Percentiles rank a stretch among this genome's conserved stretches.
phyloP scores from a whole-genome alignment of 495 filamentous ascomycete genomes.

The Xylaria palmicola region DNA sequence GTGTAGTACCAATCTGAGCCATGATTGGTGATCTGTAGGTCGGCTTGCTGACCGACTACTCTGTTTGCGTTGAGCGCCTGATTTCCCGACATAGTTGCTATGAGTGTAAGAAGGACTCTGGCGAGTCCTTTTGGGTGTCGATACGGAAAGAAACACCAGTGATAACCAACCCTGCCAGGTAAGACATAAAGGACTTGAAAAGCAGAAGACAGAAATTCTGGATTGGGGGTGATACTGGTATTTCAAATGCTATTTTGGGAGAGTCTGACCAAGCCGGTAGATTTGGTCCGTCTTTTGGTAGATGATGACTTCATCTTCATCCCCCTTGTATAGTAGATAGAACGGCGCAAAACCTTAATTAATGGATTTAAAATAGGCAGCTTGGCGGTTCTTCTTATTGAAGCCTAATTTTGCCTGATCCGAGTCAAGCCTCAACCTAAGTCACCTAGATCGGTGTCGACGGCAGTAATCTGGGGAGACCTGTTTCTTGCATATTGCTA shows the following conservation, averaged over 20 bases:
- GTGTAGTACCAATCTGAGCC: constrained; percentile 57
- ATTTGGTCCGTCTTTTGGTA: background rate
- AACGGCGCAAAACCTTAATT: constrained; percentile 7
- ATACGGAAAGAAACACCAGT: background rate
- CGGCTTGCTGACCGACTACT: constrained; percentile 33
- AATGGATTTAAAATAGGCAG: background rate
- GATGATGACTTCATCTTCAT: constrained; percentile 13
- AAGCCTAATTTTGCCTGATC: background rate
- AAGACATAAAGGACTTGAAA: background rate
- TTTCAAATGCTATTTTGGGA: background rate
- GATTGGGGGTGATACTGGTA: background rate
- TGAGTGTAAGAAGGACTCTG: background rate
- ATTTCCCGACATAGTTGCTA: constrained; percentile 33
- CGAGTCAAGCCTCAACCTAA: background rate
- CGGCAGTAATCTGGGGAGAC: background rate
- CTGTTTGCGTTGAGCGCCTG: constrained; percentile 53
- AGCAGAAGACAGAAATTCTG: background rate
- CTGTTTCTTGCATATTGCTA: too few relatives aligned
- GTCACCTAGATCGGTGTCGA: background rate
- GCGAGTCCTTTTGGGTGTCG: background rate
- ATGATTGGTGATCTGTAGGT: constrained; percentile 60
- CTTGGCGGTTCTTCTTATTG: background rate
- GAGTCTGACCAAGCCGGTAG: background rate
- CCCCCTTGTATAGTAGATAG: background rate
- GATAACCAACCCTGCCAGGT: background rate